Base-by-base conservation (phyloP, 768 basidiomycete species). In the Amanita pseudoporphyria region DNA sequence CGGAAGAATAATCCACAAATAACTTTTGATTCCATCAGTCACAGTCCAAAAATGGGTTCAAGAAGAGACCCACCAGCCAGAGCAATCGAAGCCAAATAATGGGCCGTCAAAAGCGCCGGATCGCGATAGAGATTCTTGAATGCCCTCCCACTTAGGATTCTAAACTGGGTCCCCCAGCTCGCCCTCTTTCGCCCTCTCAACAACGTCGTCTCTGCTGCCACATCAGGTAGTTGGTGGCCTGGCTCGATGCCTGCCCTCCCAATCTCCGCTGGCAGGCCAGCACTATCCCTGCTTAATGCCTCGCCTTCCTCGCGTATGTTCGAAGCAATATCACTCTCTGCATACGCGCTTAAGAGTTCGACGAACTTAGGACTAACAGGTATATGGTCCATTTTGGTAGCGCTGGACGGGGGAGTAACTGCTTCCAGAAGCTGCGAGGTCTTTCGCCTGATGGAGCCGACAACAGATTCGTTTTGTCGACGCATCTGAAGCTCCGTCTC, bases 71-170 rank as follows among this genome's bases (percentile, higher is more conserved):
- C 62, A 89, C 94, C 57, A 10, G 95, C 96, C 49, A 97, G 73
- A 4, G 72, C 74, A 55, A 98, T 78, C 1, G 93, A 81, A 6
- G 89, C 82, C 37, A 82, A 59, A 66, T 98, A 99, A 67, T 99
- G 96, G 6, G 93, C 84, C 2, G 82, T 76, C 71, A 99, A 74
- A 49, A 99, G 65, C 42, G 93, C 85, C 0, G 95, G 95, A 59
- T 99, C 92, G 21, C 95, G 75, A 63, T 99, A 98, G 52, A 99
- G 66, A 60, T 98, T 98, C 77, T 98, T 98, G 76, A 99, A 98
- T 18, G 95, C 93, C 51, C 96, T 69, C 21, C 94, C 94, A 62
- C 92, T 96, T 62, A 99, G 67, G 50, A 97, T 94, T 62, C 79
- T 77, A 60, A 99, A 98, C 69, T 99, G 96, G 14, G 87, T 94